These are phyloP conservation scores for Paramecium bursaria DNA, from an alignment of 73 alveolate species.

Conservation along the genomic window DNA sequence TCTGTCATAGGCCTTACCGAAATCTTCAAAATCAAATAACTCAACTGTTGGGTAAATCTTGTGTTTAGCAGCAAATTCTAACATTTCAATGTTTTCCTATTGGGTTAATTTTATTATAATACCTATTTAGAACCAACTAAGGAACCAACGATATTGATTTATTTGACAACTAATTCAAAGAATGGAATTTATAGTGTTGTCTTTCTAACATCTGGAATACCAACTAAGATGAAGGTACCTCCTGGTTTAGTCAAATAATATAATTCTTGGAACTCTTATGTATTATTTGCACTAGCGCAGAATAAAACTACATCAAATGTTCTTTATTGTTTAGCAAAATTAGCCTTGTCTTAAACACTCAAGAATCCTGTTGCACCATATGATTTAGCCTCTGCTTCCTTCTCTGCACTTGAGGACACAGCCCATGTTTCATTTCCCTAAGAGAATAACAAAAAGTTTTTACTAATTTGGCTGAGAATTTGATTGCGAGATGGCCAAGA, in stretches of 20 bases:
- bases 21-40: constrained; percentile 50
- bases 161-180: constrained; percentile 65
- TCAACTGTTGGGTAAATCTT: constrained; percentile 66
- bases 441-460: too few species aligned
- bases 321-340: constrained; percentile 67
- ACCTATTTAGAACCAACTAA: constrained; percentile 74
- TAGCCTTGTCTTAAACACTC: constrained; percentile 64
- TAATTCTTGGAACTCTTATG: constrained; percentile 39
- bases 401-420: constrained; percentile 73
- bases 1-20: constrained; percentile 33
- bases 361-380: constrained; percentile 83
- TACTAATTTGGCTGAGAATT: constrained; percentile 78
- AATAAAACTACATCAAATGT: constrained; percentile 72
- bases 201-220: constrained; percentile 72
- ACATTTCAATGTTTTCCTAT: constrained; percentile 64
- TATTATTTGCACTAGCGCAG: constrained; percentile 64
- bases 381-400: constrained; percentile 72
- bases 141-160: constrained; percentile 69
- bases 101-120: not conserved
- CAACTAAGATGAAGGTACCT: constrained; percentile 74
- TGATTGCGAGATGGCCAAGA: constrained; percentile 82
- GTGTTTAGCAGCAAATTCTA: constrained; percentile 63
- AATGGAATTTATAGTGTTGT: constrained; percentile 63
- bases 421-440: constrained; percentile 79
- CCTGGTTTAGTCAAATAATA: constrained; percentile 57